Base-by-base conservation (phyloP, 2,329 filamentous ascomycete genomes). In the Lizonia empirigonia region DNA sequence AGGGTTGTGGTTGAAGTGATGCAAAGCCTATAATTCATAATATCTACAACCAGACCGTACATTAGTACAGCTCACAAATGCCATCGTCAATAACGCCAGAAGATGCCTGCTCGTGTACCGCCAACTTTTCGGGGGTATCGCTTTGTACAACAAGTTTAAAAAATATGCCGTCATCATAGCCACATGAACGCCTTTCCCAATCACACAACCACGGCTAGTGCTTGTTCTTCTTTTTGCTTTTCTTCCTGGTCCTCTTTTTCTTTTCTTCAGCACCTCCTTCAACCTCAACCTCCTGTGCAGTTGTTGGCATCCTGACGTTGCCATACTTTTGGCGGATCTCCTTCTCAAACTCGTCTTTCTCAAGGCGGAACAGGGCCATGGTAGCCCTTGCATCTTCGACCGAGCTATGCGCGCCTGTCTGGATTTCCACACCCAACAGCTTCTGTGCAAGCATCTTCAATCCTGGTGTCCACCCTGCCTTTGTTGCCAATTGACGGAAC, bases 341-440 rank as follows among this genome's bases (percentile, higher is more conserved):
- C 50, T 85, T 78, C 69, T 97, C 94, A 68, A 99, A 97, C 0
- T 82, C 88, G 15, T 86, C 80, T 76, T 97, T 97, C 70, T 91
- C 85, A 59, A 85, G 84, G 55, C 89, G 82, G 68, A 96, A 97
- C 33, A 99, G 76, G 48, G 93, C 77, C 91, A 99, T 97, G 0
- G 91, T 87, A 5, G 90, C 91, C 60, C 91, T 80, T 1, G 94
- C 94, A 78, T 99, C 94, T 64, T 86, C 84, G 46, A 87, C 77
- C 63, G 80, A 83, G 44, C 79, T 83, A 75, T 87, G 84, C 54
- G 81, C 79, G 1, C 82, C 83, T 4, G 75, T 76, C 65, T 86
- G 84, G 22, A 86, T 86, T 50, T 80, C 78, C 46, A 85, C 64
- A 0, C 84, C 84, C 27, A 86, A 62, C 47, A 85, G 73, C 58